Conservation (phyloP, 805 yeast species). For the Zygoascus tannicola region DNA sequence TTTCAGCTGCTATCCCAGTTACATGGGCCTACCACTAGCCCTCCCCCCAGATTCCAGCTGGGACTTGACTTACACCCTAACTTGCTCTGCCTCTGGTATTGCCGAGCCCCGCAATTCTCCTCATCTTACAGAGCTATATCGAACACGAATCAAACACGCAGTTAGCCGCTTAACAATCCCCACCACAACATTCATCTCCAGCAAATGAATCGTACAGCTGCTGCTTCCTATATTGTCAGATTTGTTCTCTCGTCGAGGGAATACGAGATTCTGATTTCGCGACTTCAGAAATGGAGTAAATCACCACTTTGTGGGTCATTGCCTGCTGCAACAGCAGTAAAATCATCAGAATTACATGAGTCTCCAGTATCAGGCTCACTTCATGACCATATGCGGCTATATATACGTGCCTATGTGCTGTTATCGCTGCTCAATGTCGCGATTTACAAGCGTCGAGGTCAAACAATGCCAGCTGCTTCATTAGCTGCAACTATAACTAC, state of each 20-base stretch:
- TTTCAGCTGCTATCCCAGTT: too few relatives aligned
- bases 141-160: too few relatives aligned
- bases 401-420: conserved; percentile 13
- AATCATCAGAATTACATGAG: conserved; percentile 2
- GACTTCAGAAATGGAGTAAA: conserved; percentile 3
- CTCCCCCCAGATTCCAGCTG: neutral
- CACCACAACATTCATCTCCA: too few relatives aligned
- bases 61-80: too few relatives aligned
- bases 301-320: neutral
- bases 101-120: too few relatives aligned
- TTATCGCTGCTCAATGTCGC: conserved; percentile 11
- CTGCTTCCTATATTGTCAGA: conserved; percentile 18
- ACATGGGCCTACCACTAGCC: neutral
- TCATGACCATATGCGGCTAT: conserved; percentile 19
- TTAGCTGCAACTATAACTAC: conserved; percentile 12
- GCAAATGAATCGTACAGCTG: too few relatives aligned
- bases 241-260: conserved; percentile 20
- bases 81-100: too few relatives aligned
- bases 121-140: too few relatives aligned
- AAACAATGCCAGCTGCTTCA: conserved; percentile 4
- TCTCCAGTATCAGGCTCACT: conserved; percentile 9
- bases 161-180: too few relatives aligned
- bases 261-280: conserved; percentile 12
- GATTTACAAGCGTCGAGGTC: conserved; percentile 8
- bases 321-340: conserved; percentile 1